Evolutionary conservation across 164 flowering plant species (phyloP).

Genomic region (Macadamia tetraphylla): DNA sequence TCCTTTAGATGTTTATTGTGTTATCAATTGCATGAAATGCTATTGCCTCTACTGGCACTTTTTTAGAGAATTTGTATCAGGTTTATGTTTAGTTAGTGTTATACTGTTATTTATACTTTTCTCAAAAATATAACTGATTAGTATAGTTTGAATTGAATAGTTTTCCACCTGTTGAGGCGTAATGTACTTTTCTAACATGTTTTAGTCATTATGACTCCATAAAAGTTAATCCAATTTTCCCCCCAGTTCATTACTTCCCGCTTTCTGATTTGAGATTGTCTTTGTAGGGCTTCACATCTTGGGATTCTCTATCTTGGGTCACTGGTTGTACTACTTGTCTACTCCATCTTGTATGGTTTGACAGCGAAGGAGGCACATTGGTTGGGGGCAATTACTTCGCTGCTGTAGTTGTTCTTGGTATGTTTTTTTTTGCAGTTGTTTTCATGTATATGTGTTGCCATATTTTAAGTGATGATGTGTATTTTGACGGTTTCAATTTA

Average conservation of each 20-base stretch:
- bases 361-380: slow-evolving; percentile 85
- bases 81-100: neutral
- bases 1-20: neutral
- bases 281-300: slow-evolving; percentile 80
- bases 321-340: slow-evolving; percentile 73
- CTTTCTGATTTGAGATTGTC: slow-evolving; percentile 7
- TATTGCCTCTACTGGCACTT: neutral
- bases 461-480: neutral
- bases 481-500: neutral
- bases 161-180: neutral
- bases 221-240: neutral
- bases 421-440: neutral
- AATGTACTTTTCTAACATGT: neutral
- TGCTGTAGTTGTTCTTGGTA: slow-evolving; percentile 95
- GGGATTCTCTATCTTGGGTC: slow-evolving; percentile 89
- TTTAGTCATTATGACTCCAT: neutral
- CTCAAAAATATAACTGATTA: no score
- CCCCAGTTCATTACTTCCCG: neutral
- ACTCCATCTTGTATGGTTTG: slow-evolving; percentile 87
- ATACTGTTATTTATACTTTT: neutral
- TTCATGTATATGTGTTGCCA: slow-evolving; percentile 1
- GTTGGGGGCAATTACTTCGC: slow-evolving; percentile 96
- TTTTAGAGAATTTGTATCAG: neutral
- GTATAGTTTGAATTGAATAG: neutral
- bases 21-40: neutral